Percentiles rank a stretch among this genome's conserved stretches.
Conservation (phyloP, 73 alveolate species). For the Vitrella brassicaformis region DNA sequence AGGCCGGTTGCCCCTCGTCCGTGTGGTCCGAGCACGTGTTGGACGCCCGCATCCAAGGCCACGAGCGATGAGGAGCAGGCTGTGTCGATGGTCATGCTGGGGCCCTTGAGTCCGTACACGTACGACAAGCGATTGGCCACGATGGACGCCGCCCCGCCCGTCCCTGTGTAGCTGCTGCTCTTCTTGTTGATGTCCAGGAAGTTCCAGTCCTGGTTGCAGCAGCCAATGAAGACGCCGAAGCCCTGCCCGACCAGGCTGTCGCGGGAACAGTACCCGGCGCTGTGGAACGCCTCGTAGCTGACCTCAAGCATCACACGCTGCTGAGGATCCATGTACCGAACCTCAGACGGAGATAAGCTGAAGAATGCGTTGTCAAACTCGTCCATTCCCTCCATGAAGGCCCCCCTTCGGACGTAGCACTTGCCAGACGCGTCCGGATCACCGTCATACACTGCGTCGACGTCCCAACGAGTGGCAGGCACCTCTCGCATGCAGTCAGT, state of each 20-base stretch:
- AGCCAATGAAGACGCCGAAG: neutral
- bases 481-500: neutral
- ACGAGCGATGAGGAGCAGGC: slow-evolving; percentile 11
- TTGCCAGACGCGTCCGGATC: neutral
- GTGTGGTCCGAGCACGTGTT: neutral
- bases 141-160: neutral
- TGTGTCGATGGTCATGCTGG: neutral
- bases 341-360: neutral
- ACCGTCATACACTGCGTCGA: neutral
- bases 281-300: slow-evolving; percentile 27
- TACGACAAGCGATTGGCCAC: slow-evolving; percentile 4
- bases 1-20: neutral
- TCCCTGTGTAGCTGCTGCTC: neutral
- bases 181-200: neutral
- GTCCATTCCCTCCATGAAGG: slow-evolving; percentile 1
- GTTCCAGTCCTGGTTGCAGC: neutral
- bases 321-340: slow-evolving; percentile 22
- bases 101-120: neutral
- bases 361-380: neutral
- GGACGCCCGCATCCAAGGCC: neutral
- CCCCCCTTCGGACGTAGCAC: neutral
- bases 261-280: slow-evolving; percentile 5
- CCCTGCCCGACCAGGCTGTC: too few relatives aligned
- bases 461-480: slow-evolving; percentile 6
- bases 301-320: slow-evolving; percentile 19